These are phyloP conservation scores for Bombardia bombarda DNA, from an alignment of 495 filamentous ascomycete species.

Conservation along the genomic window DNA sequence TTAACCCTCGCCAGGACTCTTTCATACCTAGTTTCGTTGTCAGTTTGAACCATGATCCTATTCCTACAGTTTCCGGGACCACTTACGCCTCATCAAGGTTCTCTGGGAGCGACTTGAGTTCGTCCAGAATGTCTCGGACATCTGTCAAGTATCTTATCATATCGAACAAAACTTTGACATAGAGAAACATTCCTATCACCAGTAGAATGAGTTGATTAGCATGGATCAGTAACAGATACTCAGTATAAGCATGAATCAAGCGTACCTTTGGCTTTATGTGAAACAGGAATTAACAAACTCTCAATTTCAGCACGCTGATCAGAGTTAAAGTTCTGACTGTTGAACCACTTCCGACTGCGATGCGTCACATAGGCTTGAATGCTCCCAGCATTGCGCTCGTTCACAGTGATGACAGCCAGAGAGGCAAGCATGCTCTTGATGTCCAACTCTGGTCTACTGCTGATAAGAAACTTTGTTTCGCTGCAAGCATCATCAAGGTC, in stretches of 20 bases:
- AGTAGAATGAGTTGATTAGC: neutral
- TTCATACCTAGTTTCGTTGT: no score
- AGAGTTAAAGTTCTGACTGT: neutral
- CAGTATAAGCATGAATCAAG: neutral
- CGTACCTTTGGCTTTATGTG: neutral
- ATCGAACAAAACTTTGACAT: neutral
- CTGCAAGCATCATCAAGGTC: neutral
- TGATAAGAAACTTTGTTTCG: neutral
- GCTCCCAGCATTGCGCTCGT: neutral
- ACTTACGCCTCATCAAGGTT: neutral
- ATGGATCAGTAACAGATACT: neutral
- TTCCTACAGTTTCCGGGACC: no score
- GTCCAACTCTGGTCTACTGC: neutral
- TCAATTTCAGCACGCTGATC: neutral
- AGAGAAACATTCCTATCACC: constrained; percentile 1
- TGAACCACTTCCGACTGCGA: neutral
- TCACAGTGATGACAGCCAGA: neutral
- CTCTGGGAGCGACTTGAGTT: neutral
- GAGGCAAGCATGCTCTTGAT: neutral
- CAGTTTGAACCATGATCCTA: no score
- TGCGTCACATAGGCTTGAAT: neutral
- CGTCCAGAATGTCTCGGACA: neutral
- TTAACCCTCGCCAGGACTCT: neutral
- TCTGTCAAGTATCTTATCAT: neutral
- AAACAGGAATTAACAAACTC: neutral